These are phyloP conservation scores for Porphyra umbilicalis DNA, from an alignment of 31 red algal genomes.

Conservation along the genomic window DNA sequence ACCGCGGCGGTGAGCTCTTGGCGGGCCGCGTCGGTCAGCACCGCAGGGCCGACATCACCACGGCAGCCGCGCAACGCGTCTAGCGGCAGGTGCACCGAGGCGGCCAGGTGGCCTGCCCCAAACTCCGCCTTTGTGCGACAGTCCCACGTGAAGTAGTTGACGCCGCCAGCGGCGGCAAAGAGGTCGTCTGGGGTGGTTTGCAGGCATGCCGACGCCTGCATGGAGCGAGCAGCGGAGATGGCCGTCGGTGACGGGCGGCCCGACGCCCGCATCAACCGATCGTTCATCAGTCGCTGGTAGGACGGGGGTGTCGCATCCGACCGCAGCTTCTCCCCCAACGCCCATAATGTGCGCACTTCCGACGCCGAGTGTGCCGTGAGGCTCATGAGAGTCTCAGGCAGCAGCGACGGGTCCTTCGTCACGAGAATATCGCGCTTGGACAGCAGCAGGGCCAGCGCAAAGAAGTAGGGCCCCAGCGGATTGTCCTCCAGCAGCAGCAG, in stretches of 20 bases:
- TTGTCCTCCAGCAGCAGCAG: slow-evolving; percentile 72
- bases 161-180: slow-evolving; percentile 15
- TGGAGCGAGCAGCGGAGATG: slow-evolving; percentile 57
- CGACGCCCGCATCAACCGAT: slow-evolving; percentile 33
- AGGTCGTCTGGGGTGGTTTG: slow-evolving; percentile 71
- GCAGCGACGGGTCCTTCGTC: slow-evolving; percentile 44
- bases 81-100: slow-evolving; percentile 61
- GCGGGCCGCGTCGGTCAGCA: neutral
- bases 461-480: slow-evolving; percentile 57
- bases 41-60: neutral
- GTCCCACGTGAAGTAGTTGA: slow-evolving; percentile 82
- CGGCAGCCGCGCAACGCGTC: slow-evolving; percentile 52
- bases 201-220: slow-evolving; percentile 61
- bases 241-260: slow-evolving; percentile 22
- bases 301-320: slow-evolving; percentile 51
- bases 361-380: slow-evolving; percentile 46
- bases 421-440: slow-evolving; percentile 48
- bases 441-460: slow-evolving; percentile 52
- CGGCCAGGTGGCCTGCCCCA: slow-evolving; percentile 68
- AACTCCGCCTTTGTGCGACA: slow-evolving; percentile 73
- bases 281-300: slow-evolving; percentile 69
- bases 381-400: slow-evolving; percentile 88
- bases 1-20: slow-evolving; percentile 42
- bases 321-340: slow-evolving; percentile 49
- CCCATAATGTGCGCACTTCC: slow-evolving; percentile 66